These are phyloP conservation scores for Camelina laxa DNA, from an alignment of 345 rosid species.

Conservation along the genomic window DNA sequence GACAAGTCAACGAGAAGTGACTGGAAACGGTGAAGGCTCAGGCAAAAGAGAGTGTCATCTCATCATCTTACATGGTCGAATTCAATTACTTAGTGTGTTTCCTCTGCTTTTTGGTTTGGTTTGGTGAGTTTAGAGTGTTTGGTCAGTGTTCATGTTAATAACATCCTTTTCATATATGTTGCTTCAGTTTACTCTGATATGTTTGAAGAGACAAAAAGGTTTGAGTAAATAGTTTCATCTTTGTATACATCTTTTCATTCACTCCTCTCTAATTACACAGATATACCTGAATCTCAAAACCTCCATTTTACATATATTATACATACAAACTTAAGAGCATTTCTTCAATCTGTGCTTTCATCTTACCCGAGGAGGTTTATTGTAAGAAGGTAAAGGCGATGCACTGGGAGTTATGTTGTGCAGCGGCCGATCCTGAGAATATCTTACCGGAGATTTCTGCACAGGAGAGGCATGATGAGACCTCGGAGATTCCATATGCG, in stretches of 20 bases:
- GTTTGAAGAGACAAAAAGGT: slow-evolving; percentile 29
- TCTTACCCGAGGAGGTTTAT: slow-evolving; percentile 56
- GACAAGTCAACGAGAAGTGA: slow-evolving; percentile 67
- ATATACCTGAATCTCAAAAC: slow-evolving; percentile 20
- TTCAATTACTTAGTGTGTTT: slow-evolving; percentile 23
- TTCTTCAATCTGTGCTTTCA: slow-evolving; percentile 23
- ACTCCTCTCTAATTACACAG: slow-evolving; percentile 25
- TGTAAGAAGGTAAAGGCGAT: slow-evolving; percentile 65
- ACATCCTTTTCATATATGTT: slow-evolving; percentile 27
- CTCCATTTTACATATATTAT: slow-evolving; percentile 24
- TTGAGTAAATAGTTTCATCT: slow-evolving; percentile 41
- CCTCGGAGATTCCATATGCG: slow-evolving; percentile 34
- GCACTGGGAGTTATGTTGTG: slow-evolving; percentile 56
- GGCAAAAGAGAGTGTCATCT: slow-evolving; percentile 28
- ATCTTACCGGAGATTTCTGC: slow-evolving; percentile 62
- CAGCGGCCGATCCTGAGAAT: slow-evolving; percentile 55
- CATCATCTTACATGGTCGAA: slow-evolving; percentile 23
- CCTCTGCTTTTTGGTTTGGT: slow-evolving; percentile 31
- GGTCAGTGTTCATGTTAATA: slow-evolving; percentile 22
- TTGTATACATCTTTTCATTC: slow-evolving; percentile 15
- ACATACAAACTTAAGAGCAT: slow-evolving; percentile 8
- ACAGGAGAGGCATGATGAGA: slow-evolving; percentile 35
- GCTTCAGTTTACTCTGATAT: slow-evolving; percentile 34
- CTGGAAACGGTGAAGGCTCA: slow-evolving; percentile 72
- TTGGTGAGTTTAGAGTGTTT: slow-evolving; percentile 43